A percentile compares a stretch with the other conserved stretches of the same genome.
phyloP scores from a whole-genome alignment of 208 protist genomes.

The Trypanosoma scelopori region DNA sequence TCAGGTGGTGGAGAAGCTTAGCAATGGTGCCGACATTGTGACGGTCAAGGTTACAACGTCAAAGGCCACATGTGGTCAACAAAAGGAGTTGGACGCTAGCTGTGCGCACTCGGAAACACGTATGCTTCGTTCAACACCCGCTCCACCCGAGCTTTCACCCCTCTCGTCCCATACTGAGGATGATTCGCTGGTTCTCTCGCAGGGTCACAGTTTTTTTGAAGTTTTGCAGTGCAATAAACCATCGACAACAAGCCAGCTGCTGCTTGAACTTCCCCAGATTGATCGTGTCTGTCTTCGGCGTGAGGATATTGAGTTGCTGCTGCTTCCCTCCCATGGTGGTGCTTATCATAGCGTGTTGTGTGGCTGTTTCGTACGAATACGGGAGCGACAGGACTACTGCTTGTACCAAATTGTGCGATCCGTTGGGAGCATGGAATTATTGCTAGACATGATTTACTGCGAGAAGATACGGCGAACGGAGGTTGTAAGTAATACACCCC shows the following conservation, averaged over 20 bases:
- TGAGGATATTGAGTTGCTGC: constrained; percentile 32
- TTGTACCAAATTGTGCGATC: constrained; percentile 42
- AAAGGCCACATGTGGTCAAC: constrained; percentile 2
- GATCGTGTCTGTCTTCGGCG: constrained; percentile 44
- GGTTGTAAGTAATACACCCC: constrained; percentile 53
- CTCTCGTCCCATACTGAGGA: constrained; percentile 10
- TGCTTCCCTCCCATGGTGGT: constrained; percentile 29
- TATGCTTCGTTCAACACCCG: constrained; percentile 1
- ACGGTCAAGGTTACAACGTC: constrained; percentile 31
- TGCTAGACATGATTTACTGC: constrained; percentile 48
- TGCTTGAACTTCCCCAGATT: constrained; percentile 32
- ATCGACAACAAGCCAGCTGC: not conserved
- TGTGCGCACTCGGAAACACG: not conserved
- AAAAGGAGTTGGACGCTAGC: not conserved
- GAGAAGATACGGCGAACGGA: constrained; percentile 37
- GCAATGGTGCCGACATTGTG: constrained; percentile 46
- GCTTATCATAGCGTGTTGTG: constrained; percentile 36
- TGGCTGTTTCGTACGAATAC: constrained; percentile 58
- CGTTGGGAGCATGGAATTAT: constrained; percentile 21
- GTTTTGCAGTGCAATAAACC: not conserved
- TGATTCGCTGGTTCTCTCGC: not conserved
- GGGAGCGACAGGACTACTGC: constrained; percentile 33
- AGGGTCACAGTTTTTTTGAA: constrained; percentile 4
- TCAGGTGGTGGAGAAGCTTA: constrained; percentile 63
- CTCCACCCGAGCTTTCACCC: not conserved